These are phyloP conservation scores for Tricladium varicosporioides DNA, from an alignment of 2,329 filamentous ascomycete species.

Conservation along the genomic window DNA sequence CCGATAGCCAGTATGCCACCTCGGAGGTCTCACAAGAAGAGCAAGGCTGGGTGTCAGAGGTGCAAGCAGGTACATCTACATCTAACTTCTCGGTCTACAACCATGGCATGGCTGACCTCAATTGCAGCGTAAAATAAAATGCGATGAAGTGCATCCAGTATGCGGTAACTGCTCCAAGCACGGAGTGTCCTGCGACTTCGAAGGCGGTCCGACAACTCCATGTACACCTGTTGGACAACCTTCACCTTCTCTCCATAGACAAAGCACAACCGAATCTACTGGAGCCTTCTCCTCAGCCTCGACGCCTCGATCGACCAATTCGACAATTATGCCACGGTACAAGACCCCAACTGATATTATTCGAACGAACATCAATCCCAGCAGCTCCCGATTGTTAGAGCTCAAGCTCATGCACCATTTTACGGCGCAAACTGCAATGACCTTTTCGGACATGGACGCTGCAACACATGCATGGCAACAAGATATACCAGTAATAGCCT, in stretches of 20 bases:
- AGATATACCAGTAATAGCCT: slow-evolving; percentile 59
- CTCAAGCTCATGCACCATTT: slow-evolving; percentile 64
- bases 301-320: slow-evolving; percentile 15
- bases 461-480: slow-evolving; percentile 57
- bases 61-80: slow-evolving; percentile 49
- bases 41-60: slow-evolving; percentile 61
- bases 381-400: slow-evolving; percentile 43
- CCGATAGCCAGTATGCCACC: slow-evolving; percentile 51
- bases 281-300: slow-evolving; percentile 10
- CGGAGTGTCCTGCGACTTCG: slow-evolving; percentile 65
- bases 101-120: no score
- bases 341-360: slow-evolving; percentile 22
- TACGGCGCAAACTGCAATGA: slow-evolving; percentile 58
- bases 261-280: slow-evolving; percentile 8
- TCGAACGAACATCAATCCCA: slow-evolving; percentile 13
- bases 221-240: neutral
- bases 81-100: no score
- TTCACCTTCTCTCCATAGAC: slow-evolving; percentile 17
- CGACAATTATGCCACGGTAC: slow-evolving; percentile 22
- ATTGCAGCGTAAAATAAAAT: slow-evolving; percentile 35
- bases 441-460: slow-evolving; percentile 51
- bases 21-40: slow-evolving; percentile 68
- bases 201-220: slow-evolving; percentile 37
- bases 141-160: slow-evolving; percentile 63
- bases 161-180: slow-evolving; percentile 68